phyloP scores from a whole-genome alignment of 2,329 filamentous ascomycete genomes.

The Coleophoma crateriformis region DNA sequence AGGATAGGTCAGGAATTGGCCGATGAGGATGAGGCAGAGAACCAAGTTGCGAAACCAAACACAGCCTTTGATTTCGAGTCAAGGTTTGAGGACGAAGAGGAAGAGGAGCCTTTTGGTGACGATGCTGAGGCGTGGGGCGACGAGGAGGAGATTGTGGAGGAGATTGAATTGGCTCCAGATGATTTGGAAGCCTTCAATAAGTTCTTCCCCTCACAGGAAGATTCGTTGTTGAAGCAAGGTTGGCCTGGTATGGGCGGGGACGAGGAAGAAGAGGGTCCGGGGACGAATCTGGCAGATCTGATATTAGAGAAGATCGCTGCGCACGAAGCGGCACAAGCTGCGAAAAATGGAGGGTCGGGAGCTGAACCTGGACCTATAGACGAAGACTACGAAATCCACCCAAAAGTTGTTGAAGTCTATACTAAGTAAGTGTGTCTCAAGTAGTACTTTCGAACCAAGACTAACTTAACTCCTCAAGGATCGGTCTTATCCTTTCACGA shows the following conservation, averaged over 20 bases:
- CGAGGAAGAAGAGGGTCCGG: constrained; percentile 38
- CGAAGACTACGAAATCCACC: constrained; percentile 80
- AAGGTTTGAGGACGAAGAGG: constrained; percentile 55
- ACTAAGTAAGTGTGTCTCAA: constrained; percentile 57
- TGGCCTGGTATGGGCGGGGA: constrained; percentile 30
- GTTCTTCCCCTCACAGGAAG: constrained; percentile 71
- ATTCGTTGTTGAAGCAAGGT: constrained; percentile 22
- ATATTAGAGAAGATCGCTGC: constrained; percentile 93
- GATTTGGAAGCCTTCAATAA: constrained; percentile 89
- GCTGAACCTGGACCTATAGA: constrained; percentile 43
- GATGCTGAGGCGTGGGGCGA: constrained; percentile 67
- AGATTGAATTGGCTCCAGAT: constrained; percentile 78
- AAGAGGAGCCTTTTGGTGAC: constrained; percentile 40
- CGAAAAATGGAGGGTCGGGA: constrained; percentile 20
- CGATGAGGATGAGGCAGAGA: constrained; percentile 66
- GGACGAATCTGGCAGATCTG: constrained; percentile 82
- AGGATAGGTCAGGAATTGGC: constrained; percentile 83
- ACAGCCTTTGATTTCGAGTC: constrained; percentile 76
- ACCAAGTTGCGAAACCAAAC: constrained; percentile 39
- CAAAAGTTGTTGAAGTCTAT: constrained; percentile 91
- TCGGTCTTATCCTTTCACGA: constrained; percentile 81
- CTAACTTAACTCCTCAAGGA: constrained; percentile 38
- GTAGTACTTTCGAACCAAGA: not conserved
- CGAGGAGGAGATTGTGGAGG: constrained; percentile 66
- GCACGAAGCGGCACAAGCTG: constrained; percentile 67